Conservation (phyloP, 306 rosid genomes). For the Luffa aegyptiaca region DNA sequence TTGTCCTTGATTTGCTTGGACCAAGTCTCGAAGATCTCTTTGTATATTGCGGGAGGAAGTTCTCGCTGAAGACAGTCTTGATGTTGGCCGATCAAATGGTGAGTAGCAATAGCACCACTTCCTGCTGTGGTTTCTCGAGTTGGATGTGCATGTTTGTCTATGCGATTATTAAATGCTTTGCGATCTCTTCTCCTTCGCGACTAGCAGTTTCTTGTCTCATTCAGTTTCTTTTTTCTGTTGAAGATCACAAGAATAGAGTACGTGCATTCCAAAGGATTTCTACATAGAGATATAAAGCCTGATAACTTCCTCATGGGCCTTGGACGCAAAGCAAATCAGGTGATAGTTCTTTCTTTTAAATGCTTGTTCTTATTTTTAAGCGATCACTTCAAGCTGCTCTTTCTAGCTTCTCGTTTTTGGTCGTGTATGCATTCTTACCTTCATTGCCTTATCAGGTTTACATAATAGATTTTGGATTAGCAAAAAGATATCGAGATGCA, state of each 20-base stretch:
- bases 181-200: background rate
- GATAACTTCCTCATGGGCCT: slow-evolving; percentile 99
- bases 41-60: slow-evolving; percentile 78
- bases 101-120: slow-evolving; percentile 10
- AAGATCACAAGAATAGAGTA: slow-evolving; percentile 86
- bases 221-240: background rate
- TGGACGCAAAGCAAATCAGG: slow-evolving; percentile 99
- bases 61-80: slow-evolving; percentile 76
- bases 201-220: background rate
- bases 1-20: slow-evolving; percentile 81
- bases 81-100: slow-evolving; percentile 98
- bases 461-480: slow-evolving; percentile 88
- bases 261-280: slow-evolving; percentile 87
- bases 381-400: background rate
- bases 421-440: slow-evolving; percentile 2
- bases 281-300: slow-evolving; percentile 91
- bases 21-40: slow-evolving; percentile 95
- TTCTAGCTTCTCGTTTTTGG: background rate
- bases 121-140: slow-evolving; percentile 1
- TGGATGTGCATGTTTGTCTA: background rate
- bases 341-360: slow-evolving; percentile 5
- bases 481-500: slow-evolving; percentile 79
- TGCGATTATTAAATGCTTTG: background rate
- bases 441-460: slow-evolving; percentile 46
- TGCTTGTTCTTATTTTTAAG: background rate